Evolutionary conservation across 192 early-diverging fungal species (phyloP).

Genomic region (Coemansia furcata): DNA sequence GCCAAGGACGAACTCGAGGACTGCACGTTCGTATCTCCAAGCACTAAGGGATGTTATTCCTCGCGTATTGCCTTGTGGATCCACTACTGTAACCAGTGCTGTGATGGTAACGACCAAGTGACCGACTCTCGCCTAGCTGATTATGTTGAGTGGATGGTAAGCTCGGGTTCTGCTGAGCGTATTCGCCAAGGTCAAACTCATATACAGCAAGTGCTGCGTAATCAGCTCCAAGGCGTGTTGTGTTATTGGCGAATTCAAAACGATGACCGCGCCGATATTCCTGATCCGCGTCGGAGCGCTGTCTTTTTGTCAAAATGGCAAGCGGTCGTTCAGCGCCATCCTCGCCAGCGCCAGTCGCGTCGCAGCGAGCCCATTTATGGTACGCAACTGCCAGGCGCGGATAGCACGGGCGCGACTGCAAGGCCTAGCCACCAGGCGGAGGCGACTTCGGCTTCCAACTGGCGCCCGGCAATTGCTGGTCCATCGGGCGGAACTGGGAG

Average conservation of each 20-base stretch:
- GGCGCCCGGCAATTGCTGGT: neutral
- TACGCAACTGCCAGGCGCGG: neutral
- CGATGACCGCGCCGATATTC: conserved; percentile 12
- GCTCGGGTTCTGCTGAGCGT: conserved; percentile 47
- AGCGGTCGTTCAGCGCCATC: conserved; percentile 33
- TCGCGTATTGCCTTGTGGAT: conserved; percentile 53
- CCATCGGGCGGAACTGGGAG: conserved; percentile 1
- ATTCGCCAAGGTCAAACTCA: conserved; percentile 48
- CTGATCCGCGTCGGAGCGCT: conserved; percentile 29
- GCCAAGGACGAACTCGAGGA: conserved; percentile 46
- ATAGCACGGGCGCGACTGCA: neutral
- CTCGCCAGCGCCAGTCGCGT: conserved; percentile 35
- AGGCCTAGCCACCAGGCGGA: neutral
- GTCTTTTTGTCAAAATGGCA: conserved; percentile 44
- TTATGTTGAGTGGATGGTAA: conserved; percentile 53
- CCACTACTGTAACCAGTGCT: conserved; percentile 38
- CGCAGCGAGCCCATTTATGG: conserved; percentile 49
- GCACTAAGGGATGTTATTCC: conserved; percentile 53
- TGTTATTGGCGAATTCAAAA: conserved; percentile 52
- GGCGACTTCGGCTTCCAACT: neutral
- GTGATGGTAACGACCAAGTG: conserved; percentile 29
- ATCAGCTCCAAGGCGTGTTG: conserved; percentile 51
- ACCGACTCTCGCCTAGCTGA: conserved; percentile 34
- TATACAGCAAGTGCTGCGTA: conserved; percentile 49
- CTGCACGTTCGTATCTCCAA: conserved; percentile 35